Conservation (phyloP, 1,139 yeast species). For the Diutina ranongensis region DNA sequence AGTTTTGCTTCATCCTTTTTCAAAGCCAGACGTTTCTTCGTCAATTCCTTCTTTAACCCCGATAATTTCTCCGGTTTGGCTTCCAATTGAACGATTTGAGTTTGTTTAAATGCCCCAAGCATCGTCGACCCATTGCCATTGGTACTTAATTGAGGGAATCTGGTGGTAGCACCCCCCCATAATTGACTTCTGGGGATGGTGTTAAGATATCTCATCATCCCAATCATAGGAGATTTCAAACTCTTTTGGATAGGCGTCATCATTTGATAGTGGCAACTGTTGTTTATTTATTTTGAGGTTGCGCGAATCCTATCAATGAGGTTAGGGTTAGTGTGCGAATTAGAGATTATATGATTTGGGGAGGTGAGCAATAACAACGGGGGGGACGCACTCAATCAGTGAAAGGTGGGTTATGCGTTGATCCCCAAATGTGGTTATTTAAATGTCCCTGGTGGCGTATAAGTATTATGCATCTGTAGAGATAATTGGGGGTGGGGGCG, state of each 20-base stretch:
- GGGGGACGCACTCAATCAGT: no score
- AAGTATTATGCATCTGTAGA: no score
- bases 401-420: no score
- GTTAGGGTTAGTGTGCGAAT: no score
- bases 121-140: background rate
- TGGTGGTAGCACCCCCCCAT: background rate
- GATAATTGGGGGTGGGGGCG: no score
- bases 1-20: conserved; percentile 7
- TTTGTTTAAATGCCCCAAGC: background rate
- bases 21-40: conserved; percentile 4
- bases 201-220: background rate
- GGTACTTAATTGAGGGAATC: background rate
- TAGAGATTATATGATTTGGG: no score
- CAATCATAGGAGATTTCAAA: background rate
- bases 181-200: background rate
- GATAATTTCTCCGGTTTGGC: no score
- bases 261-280: background rate
- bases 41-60: conserved; percentile 7
- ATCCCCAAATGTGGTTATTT: no score
- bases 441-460: no score
- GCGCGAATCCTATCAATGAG: background rate
- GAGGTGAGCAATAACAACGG: no score
- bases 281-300: background rate
- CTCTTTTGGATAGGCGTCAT: no score
- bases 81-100: background rate